These are phyloP conservation scores for Angomonas ambiguus DNA, from an alignment of 208 protist genomes.

Conservation along the genomic window DNA sequence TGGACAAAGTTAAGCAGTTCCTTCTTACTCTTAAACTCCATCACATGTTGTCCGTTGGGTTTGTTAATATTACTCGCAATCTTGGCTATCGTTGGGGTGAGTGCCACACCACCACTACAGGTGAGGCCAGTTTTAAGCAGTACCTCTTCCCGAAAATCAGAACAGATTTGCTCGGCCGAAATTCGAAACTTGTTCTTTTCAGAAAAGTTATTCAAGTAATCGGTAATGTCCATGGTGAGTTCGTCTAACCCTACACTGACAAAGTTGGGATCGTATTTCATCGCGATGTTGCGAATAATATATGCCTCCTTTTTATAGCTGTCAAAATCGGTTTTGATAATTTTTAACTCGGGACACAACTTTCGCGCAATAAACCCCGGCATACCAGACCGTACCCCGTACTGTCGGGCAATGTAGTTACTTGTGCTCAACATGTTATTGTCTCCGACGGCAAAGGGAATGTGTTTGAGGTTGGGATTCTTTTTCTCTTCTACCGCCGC, in stretches of 20 bases:
- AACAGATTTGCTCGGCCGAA: slow-evolving; percentile 56
- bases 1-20: slow-evolving; percentile 76
- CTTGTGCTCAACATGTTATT: slow-evolving; percentile 93
- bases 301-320: slow-evolving; percentile 71
- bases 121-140: slow-evolving; percentile 76
- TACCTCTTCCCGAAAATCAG: slow-evolving; percentile 79
- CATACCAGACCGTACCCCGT: slow-evolving; percentile 95
- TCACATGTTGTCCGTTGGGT: slow-evolving; percentile 92
- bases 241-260: slow-evolving; percentile 76
- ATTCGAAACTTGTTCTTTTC: slow-evolving; percentile 30
- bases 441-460: slow-evolving; percentile 93
- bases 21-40: slow-evolving; percentile 66
- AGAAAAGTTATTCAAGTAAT: slow-evolving; percentile 31
- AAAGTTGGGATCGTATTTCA: slow-evolving; percentile 85
- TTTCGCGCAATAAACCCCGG: slow-evolving; percentile 92
- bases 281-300: slow-evolving; percentile 66
- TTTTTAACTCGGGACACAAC: slow-evolving; percentile 87
- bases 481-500: slow-evolving; percentile 90
- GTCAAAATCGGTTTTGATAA: slow-evolving; percentile 79
- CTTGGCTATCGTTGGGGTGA: slow-evolving; percentile 84
- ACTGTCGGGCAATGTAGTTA: slow-evolving; percentile 95
- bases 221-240: slow-evolving; percentile 85
- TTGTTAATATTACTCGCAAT: slow-evolving; percentile 93
- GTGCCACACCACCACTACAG: slow-evolving; percentile 81
- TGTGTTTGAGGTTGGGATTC: slow-evolving; percentile 75